Evolutionary conservation across 495 filamentous ascomycete genomes (phyloP).

Genomic region (Pyrenula aspistea): DNA sequence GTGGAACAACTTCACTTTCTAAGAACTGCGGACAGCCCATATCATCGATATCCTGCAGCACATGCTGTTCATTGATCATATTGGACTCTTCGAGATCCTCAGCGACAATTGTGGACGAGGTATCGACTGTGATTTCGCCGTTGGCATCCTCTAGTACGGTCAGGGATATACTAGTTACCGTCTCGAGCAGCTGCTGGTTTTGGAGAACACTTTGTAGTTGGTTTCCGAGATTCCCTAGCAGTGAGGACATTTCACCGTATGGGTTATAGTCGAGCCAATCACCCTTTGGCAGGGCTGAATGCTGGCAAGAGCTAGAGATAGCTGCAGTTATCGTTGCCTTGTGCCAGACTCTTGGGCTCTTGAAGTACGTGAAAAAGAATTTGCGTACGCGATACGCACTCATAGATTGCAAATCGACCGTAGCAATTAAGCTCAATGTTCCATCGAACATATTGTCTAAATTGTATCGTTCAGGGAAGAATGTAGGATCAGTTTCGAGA

Average conservation of each 20-base stretch:
- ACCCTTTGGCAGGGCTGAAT: neutral
- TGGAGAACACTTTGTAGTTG: neutral
- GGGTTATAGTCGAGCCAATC: neutral
- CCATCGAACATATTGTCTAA: neutral
- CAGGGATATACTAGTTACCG: neutral
- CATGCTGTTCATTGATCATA: neutral
- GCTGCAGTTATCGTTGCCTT: neutral
- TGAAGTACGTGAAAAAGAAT: neutral
- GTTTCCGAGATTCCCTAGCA: neutral
- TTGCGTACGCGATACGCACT: neutral
- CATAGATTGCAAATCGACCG: neutral
- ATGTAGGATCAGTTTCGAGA: neutral
- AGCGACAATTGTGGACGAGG: neutral
- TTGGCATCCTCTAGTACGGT: neutral
- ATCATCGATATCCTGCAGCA: neutral
- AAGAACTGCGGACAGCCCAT: neutral
- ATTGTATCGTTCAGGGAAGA: neutral
- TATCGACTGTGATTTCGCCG: neutral
- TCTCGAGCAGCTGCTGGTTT: neutral
- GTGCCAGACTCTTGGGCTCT: neutral
- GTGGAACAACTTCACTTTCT: neutral
- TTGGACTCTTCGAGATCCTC: neutral
- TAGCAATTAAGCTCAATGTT: neutral
- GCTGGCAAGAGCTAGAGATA: neutral
- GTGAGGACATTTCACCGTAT: no score